Evolutionary conservation across 306 rosid genomes (phyloP).

Genomic region (Trifolium repens): DNA sequence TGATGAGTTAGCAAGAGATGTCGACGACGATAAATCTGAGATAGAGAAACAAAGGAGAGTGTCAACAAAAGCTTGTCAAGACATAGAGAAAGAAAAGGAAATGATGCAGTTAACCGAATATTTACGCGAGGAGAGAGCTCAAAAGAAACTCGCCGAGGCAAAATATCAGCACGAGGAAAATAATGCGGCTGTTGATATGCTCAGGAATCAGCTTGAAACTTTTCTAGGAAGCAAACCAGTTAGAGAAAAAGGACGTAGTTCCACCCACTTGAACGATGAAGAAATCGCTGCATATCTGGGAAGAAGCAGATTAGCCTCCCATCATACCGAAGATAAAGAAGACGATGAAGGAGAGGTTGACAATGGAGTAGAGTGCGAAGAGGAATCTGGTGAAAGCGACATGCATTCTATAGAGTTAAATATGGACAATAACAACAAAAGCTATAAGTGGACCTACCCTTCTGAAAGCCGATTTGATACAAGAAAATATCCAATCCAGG

Average conservation of each 20-base stretch:
- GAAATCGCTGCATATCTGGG: constrained; percentile 67
- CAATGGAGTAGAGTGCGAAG: constrained; percentile 70
- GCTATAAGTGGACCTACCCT: constrained; percentile 71
- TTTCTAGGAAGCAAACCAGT: constrained; percentile 71
- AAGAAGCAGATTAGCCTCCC: constrained; percentile 57
- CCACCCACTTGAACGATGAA: constrained; percentile 64
- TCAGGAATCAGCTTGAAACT: constrained; percentile 88
- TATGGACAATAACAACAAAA: constrained; percentile 79
- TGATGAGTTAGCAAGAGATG: constrained; percentile 77
- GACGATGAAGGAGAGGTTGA: constrained; percentile 86
- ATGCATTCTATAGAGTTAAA: constrained; percentile 91
- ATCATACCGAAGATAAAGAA: constrained; percentile 62
- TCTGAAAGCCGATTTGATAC: constrained; percentile 63
- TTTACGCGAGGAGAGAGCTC: constrained; percentile 77
- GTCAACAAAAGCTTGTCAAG: constrained; percentile 64
- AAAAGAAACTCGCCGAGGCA: constrained; percentile 71
- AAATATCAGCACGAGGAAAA: constrained; percentile 79
- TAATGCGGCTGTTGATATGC: constrained; percentile 76
- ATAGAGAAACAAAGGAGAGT: constrained; percentile 63
- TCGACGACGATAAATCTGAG: constrained; percentile 70
- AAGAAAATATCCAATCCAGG: constrained; percentile 60
- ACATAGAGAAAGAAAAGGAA: constrained; percentile 76
- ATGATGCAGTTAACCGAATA: constrained; percentile 72
- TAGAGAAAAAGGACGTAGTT: constrained; percentile 67
- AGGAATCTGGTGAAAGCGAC: constrained; percentile 88